Conservation (phyloP, 805 yeast genomes). For the Sugiyamaella americana region DNA sequence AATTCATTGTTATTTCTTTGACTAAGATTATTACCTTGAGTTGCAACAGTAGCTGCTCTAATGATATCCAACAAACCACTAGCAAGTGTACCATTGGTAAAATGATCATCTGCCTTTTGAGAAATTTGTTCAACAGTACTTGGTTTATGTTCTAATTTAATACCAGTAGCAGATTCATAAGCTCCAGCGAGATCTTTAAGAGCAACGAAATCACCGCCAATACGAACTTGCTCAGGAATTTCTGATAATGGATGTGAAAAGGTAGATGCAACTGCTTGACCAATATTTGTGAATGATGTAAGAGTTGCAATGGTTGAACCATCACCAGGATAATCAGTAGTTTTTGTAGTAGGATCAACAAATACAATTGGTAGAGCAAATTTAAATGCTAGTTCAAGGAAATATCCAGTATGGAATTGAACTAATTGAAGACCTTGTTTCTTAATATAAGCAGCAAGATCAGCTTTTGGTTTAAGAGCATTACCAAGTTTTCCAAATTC, state of each 20-base stretch:
- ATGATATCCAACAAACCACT: conserved; percentile 3
- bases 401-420: conserved; percentile 21
- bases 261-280: conserved; percentile 22
- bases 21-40: conserved; percentile 2
- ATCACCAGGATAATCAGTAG: conserved; percentile 17
- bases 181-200: conserved; percentile 13
- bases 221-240: conserved; percentile 20
- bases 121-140: conserved; percentile 9
- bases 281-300: conserved; percentile 25
- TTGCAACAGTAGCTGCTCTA: conserved; percentile 5
- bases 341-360: not conserved
- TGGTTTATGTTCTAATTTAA: conserved; percentile 16
- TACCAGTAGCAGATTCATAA: conserved; percentile 22
- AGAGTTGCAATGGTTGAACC: conserved; percentile 15
- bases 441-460: conserved; percentile 16
- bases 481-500: conserved; percentile 5
- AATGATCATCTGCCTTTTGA: conserved; percentile 5
- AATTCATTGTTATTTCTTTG: conserved; percentile 17
- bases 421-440: conserved; percentile 24
- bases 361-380: not conserved
- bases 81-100: conserved; percentile 1
- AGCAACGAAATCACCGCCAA: conserved; percentile 18
- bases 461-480: conserved; percentile 11
- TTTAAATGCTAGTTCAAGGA: conserved; percentile 13
- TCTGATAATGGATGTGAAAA: conserved; percentile 18